These are phyloP conservation scores for Neofusicoccum laricinum DNA, from an alignment of 2,329 filamentous ascomycete genomes.

Conservation along the genomic window DNA sequence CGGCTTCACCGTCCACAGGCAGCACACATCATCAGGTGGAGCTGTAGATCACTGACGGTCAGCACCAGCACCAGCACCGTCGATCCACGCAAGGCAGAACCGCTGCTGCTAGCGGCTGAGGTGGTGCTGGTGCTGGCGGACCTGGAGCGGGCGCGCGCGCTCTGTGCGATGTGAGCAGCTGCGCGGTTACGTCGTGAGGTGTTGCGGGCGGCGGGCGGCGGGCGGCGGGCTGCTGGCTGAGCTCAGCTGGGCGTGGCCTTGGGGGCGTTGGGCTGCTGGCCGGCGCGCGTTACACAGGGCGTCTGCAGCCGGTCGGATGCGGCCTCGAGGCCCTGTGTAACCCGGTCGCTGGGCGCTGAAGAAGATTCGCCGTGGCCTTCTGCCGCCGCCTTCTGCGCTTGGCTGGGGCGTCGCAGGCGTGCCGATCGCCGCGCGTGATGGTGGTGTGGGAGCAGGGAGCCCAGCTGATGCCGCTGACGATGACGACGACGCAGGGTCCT, in stretches of 20 bases:
- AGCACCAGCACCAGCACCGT: not conserved
- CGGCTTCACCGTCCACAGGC: no score
- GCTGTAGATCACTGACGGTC: constrained; percentile 16
- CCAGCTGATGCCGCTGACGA: not conserved
- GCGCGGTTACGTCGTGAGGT: not conserved
- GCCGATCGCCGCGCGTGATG: not conserved
- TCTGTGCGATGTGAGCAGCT: constrained; percentile 9
- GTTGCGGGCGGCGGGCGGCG: not conserved
- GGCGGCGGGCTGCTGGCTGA: not conserved
- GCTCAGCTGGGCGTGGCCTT: not conserved
- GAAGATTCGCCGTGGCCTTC: not conserved
- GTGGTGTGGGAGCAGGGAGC: not conserved
- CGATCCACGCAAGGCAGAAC: not conserved
- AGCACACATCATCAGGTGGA: not conserved
- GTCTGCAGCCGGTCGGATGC: not conserved
- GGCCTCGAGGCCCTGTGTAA: not conserved
- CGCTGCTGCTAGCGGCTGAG: no score
- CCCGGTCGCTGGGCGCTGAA: constrained; percentile 7
- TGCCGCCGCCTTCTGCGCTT: not conserved
- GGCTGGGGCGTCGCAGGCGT: not conserved
- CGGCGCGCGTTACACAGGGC: not conserved
- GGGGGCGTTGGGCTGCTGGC: no score
- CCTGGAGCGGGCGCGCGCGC: no score
- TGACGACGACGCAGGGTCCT: constrained; percentile 1
- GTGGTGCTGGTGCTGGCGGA: no score